A percentile compares a stretch with the other conserved stretches of the same genome.
phyloP scores from a whole-genome alignment of 345 rosid genomes.

The Adansonia digitata region DNA sequence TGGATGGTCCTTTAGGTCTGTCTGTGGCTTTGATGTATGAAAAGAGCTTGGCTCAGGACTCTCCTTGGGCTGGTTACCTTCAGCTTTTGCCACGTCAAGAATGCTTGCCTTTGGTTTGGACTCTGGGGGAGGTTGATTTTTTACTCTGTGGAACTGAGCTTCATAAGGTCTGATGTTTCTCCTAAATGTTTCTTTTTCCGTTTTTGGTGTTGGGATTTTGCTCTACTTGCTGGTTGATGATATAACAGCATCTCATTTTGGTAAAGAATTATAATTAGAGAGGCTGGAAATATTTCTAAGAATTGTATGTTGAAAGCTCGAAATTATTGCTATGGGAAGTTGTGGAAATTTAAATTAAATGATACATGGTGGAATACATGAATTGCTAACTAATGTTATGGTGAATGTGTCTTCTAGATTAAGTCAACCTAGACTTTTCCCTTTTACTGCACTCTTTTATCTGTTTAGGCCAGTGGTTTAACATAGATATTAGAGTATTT shows the following conservation, averaged over 20 bases:
- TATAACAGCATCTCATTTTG: not conserved
- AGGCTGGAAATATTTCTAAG: not conserved
- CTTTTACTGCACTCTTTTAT: not conserved
- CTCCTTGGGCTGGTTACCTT: slow-evolving; percentile 78
- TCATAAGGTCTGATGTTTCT: slow-evolving; percentile 45
- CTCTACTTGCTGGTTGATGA: not conserved
- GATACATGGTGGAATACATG: not conserved
- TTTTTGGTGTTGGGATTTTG: slow-evolving; percentile 1
- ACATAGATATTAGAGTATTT: not conserved
- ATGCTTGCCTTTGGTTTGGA: slow-evolving; percentile 66
- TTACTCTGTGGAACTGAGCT: slow-evolving; percentile 81
- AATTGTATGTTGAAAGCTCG: not conserved
- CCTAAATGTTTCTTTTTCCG: not conserved
- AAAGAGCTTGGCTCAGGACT: slow-evolving; percentile 53
- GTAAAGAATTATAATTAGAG: not conserved
- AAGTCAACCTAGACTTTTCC: not conserved
- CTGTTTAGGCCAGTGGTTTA: not conserved
- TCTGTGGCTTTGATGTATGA: slow-evolving; percentile 82
- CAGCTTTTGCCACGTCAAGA: slow-evolving; percentile 65
- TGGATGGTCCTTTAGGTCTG: slow-evolving; percentile 64
- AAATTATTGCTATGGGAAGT: not conserved
- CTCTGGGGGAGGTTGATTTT: slow-evolving; percentile 48
- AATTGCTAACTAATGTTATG: not conserved
- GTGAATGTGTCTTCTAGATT: not conserved
- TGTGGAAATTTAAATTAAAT: not conserved